phyloP scores from a whole-genome alignment of 1,139 yeast species.

The Magnusiomyces ingens region DNA sequence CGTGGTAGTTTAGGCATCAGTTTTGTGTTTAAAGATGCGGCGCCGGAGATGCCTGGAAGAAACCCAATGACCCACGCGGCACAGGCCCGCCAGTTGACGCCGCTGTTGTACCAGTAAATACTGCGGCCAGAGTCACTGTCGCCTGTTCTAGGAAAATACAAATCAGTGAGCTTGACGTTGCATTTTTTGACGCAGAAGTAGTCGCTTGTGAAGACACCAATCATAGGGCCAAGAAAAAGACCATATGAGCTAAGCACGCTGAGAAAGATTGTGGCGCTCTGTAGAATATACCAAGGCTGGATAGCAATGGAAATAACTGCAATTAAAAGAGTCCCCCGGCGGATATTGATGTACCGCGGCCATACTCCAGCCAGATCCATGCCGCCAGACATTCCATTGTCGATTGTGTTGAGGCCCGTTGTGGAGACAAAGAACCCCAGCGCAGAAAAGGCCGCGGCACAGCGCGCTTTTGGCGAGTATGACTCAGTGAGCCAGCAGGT shows the following conservation, averaged over 20 bases:
- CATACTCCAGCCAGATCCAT: constrained; percentile 40
- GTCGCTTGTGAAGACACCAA: constrained; percentile 40
- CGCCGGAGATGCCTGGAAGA: constrained; percentile 36
- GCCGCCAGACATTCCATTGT: constrained; percentile 41
- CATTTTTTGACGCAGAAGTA: constrained; percentile 36
- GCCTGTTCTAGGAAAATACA: constrained; percentile 22
- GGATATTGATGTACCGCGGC: constrained; percentile 42
- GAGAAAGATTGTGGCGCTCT: constrained; percentile 37
- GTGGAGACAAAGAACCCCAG: constrained; percentile 33
- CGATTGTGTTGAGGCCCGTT: constrained; percentile 36
- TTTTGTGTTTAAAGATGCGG: constrained; percentile 27
- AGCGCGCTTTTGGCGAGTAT: constrained; percentile 33
- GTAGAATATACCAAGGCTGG: constrained; percentile 37
- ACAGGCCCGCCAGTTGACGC: constrained; percentile 33
- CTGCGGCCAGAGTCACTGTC: constrained; percentile 30
- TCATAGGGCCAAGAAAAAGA: constrained; percentile 41
- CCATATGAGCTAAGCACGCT: constrained; percentile 43
- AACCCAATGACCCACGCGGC: constrained; percentile 32
- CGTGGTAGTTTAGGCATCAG: constrained; percentile 1
- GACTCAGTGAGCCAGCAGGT: constrained; percentile 31
- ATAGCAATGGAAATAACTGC: constrained; percentile 33
- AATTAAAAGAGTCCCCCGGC: constrained; percentile 32
- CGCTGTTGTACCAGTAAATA: constrained; percentile 31
- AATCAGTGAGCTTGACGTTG: constrained; percentile 32
- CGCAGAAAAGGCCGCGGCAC: constrained; percentile 38